Evolutionary conservation across 2,329 filamentous ascomycete genomes (phyloP).

Genomic region (Pseudocercospora fijiensis): DNA sequence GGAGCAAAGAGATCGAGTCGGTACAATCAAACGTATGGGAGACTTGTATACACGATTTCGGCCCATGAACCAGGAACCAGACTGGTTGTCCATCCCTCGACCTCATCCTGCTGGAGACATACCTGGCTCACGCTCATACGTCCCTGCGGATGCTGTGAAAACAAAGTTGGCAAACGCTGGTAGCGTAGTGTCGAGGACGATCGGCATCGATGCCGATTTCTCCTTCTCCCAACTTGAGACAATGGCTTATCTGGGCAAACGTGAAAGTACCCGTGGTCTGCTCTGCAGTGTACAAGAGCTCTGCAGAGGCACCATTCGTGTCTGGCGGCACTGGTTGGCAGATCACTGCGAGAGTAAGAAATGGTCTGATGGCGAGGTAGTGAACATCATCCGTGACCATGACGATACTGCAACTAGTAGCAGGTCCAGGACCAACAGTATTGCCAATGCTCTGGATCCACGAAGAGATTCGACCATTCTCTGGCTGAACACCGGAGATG

Average conservation of each 20-base stretch:
- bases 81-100: slow-evolving; percentile 38
- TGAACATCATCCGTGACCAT: slow-evolving; percentile 31
- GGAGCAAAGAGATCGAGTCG: slow-evolving; percentile 36
- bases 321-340: slow-evolving; percentile 72
- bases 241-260: slow-evolving; percentile 66
- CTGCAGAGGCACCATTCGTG: slow-evolving; percentile 65
- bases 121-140: slow-evolving; percentile 46
- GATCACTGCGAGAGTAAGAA: slow-evolving; percentile 41
- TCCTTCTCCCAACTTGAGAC: slow-evolving; percentile 73
- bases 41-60: slow-evolving; percentile 69
- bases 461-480: slow-evolving; percentile 52
- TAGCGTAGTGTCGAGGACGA: slow-evolving; percentile 54
- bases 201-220: slow-evolving; percentile 68
- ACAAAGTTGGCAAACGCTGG: slow-evolving; percentile 20
- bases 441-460: slow-evolving; percentile 29
- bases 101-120: slow-evolving; percentile 50
- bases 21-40: slow-evolving; percentile 53
- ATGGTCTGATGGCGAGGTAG: slow-evolving; percentile 31
- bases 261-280: slow-evolving; percentile 59
- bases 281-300: slow-evolving; percentile 66
- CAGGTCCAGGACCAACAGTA: slow-evolving; percentile 23
- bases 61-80: slow-evolving; percentile 59
- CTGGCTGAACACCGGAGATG: slow-evolving; percentile 63
- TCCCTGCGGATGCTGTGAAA: slow-evolving; percentile 22
- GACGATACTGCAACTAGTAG: slow-evolving; percentile 3